Base-by-base conservation (phyloP, 257 asterid species). In the Eustoma russellianum region DNA sequence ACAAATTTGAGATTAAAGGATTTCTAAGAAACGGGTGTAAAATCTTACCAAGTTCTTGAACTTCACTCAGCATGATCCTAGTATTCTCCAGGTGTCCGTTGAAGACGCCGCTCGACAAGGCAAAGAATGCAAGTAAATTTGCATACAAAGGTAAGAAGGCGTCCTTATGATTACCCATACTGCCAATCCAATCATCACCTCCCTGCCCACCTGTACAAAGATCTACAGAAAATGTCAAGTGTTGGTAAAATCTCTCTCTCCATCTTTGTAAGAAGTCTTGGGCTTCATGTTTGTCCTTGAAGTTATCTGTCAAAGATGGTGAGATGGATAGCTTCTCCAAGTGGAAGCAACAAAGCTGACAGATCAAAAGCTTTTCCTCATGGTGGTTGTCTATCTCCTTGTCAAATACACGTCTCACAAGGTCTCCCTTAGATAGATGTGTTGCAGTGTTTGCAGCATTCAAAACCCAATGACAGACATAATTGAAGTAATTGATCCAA, bases 361-460 rank as follows among this genome's bases (percentile, higher is more conserved):
- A 82, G 45, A 91, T 66, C 28, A 91, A 47, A 57, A 91, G 78
- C 75, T 83, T 87, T 50, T 91, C 98, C 70, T 87, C 98, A 15
- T 91, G 96, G 68, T 91, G 88, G 71, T 91, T 91, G 60, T 91
- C 98, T 5, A 87, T 84, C 79, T 91, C 98, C 75, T 87, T 91
- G 84, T 91, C 98, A 46, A 91, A 91, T 60, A 91, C 95, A 1
- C 84, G 80, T 35, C 93, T 84, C 18, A 91, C 87, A 13, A 85
- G 86, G 74, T 87, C 94, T 60, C 88, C 96, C 35, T 62, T 79
- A 5, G 88, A 65, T 15, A 73, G 69, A 28, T 51, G 48, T 48
- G 57, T 71, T 17, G 76, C 74, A 52, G 65, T 53, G 67, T 76
- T 80, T 13, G 81, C 86, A 40, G 85, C 55, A 64, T 59, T 74